phyloP scores from a whole-genome alignment of 75 land plant genomes.

The Larix kaempferi region DNA sequence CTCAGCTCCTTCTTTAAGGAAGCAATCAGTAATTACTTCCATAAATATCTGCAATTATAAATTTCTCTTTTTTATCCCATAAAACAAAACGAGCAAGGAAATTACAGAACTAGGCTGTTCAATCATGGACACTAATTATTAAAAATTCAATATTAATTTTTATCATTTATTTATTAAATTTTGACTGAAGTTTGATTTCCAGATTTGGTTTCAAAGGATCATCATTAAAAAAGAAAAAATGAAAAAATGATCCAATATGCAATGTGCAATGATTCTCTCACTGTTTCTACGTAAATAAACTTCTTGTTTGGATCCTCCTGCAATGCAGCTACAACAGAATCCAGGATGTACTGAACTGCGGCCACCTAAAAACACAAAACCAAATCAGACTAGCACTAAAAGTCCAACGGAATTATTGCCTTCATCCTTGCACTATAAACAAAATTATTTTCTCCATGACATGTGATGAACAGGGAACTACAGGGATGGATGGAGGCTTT shows the following conservation, averaged over 20 bases:
- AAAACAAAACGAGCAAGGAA: background rate
- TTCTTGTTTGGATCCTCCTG: conserved; percentile 74
- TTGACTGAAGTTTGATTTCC: background rate
- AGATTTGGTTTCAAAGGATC: background rate
- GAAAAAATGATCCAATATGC: background rate
- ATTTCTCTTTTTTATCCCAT: no score
- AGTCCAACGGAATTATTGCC: no score
- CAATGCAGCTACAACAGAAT: conserved; percentile 69
- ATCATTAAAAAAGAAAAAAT: no score
- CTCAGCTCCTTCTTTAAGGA: no score
- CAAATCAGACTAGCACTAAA: no score
- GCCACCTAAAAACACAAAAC: conserved; percentile 50
- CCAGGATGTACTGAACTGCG: conserved; percentile 85
- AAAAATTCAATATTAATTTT: background rate
- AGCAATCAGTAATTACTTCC: no score
- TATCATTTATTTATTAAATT: background rate
- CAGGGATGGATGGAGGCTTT: no score
- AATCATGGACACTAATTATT: background rate
- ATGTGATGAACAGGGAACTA: no score
- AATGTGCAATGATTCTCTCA: conserved; percentile 10
- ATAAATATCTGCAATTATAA: no score
- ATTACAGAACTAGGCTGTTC: background rate
- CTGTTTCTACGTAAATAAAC: conserved; percentile 91
- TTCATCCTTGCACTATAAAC: no score
- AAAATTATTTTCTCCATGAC: no score